phyloP scores from a whole-genome alignment of 2,329 filamentous ascomycete species.

The Cercospora sp. region DNA sequence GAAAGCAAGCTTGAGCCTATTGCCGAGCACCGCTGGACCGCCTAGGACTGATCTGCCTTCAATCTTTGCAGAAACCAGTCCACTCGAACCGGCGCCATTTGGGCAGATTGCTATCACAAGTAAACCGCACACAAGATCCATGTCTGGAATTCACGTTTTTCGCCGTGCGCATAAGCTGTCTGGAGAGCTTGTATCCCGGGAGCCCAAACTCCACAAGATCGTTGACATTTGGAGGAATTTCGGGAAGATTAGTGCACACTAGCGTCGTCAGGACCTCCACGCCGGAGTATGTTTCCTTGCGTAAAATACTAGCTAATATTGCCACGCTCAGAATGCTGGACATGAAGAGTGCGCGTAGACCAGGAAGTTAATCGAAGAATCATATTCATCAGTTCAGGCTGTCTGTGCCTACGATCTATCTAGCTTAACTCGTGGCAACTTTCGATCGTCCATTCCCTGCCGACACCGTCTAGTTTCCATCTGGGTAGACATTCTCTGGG shows the following conservation, averaged over 20 bases:
- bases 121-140: neutral
- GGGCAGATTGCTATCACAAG: neutral
- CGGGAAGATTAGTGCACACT: neutral
- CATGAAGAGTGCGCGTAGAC: neutral
- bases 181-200: neutral
- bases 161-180: neutral
- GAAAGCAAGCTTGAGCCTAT: neutral
- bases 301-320: neutral
- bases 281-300: neutral
- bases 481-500: neutral
- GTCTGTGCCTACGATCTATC: neutral
- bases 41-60: neutral
- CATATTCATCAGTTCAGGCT: neutral
- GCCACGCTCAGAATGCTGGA: neutral
- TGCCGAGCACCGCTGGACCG: neutral
- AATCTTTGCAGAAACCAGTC: neutral
- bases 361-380: neutral
- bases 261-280: neutral
- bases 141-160: neutral
- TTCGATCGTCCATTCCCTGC: neutral
- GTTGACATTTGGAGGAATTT: conserved; percentile 5
- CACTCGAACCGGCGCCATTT: neutral
- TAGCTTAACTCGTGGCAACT: neutral
- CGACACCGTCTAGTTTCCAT: neutral
- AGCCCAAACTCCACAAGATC: neutral